Evolutionary conservation across 2,329 filamentous ascomycete species (phyloP), one percentile per base, ranked within the genome.

Genomic region (Aureobasidium leucospermi): DNA sequence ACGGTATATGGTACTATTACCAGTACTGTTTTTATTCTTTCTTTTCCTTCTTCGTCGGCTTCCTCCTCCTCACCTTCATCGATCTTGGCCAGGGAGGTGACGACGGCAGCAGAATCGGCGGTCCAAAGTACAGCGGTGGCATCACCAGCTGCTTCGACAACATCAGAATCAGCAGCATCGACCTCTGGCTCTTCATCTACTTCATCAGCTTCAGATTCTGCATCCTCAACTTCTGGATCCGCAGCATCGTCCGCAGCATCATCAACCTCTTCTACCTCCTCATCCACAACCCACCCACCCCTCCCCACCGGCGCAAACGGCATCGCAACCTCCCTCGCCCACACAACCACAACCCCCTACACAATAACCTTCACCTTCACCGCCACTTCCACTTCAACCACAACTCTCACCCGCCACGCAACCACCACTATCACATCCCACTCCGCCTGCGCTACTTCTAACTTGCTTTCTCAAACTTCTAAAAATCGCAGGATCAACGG

Each of bases 311-410:
- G 6, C 29, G n/a, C 31, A 41, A 19, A 41, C 43, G 15, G 15
- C 28, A n/a, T 51, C 8, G 9, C 6, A 7, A 58, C 55, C 29
- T 29, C 29, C 42, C 28, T 38, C 2, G 28, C 28, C 34, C 16
- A 10, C 10, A 9, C 31, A 6, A 47, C 42, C 23, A 58, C 38
- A 41, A 58, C 55, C 2, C 42, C 55, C 3, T 58, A 58, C 28
- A 58, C 55, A 2, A 58, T 58, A n/a, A 41, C 55, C 34, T 48
- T 58, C 32, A 47, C 55, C 43, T 32, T 3, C 2, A 58, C 55
- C 3, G 23, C 10, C 8, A 47, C 42, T 2, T 0, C 6, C 8
- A 41, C 34, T 1, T 19, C 42, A 0, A 58, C 41, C 2, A 3
- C 4, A 1, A 48, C 43, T 0, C 3, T 8, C 1, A 58, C 55